These are phyloP conservation scores for Candida tetrigidarum DNA, from an alignment of 1,139 yeast genomes.

Conservation along the genomic window DNA sequence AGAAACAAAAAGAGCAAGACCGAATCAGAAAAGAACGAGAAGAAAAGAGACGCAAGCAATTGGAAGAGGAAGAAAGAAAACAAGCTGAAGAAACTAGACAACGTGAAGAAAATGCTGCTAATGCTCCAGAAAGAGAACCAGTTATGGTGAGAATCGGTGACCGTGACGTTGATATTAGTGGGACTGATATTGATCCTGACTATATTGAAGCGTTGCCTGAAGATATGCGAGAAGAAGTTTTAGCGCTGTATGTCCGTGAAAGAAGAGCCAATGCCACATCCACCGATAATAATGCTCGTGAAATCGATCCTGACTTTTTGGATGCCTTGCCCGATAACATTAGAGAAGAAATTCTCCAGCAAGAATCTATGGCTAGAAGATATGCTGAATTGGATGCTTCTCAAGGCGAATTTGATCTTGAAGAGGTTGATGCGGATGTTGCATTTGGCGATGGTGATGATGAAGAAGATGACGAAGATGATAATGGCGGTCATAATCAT, in stretches of 20 bases:
- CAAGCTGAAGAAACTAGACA: constrained; percentile 42
- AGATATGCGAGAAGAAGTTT: constrained; percentile 91
- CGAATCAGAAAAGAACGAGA: constrained; percentile 32
- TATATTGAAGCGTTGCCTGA: constrained; percentile 91
- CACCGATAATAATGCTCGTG: constrained; percentile 53
- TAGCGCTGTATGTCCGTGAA: constrained; percentile 84
- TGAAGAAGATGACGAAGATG: too few species aligned
- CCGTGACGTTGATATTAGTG: constrained; percentile 80
- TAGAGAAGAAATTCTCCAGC: constrained; percentile 73
- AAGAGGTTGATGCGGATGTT: constrained; percentile 29
- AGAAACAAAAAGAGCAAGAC: constrained; percentile 36
- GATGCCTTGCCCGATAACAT: constrained; percentile 80
- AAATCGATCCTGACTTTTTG: constrained; percentile 80
- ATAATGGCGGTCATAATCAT: too few species aligned
- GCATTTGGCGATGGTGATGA: constrained; percentile 21
- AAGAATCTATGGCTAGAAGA: constrained; percentile 58
- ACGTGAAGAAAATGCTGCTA: constrained; percentile 31
- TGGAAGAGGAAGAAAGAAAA: constrained; percentile 38
- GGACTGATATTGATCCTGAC: constrained; percentile 91
- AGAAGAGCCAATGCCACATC: constrained; percentile 56
- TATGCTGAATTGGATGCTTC: constrained; percentile 31
- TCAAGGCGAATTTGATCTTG: constrained; percentile 29
- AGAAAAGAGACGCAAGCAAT: constrained; percentile 29
- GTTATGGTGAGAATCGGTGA: constrained; percentile 78
- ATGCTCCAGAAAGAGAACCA: constrained; percentile 40